These are phyloP conservation scores for Westerdykella sp. DNA, from an alignment of 2,329 filamentous ascomycete species.

Conservation along the genomic window DNA sequence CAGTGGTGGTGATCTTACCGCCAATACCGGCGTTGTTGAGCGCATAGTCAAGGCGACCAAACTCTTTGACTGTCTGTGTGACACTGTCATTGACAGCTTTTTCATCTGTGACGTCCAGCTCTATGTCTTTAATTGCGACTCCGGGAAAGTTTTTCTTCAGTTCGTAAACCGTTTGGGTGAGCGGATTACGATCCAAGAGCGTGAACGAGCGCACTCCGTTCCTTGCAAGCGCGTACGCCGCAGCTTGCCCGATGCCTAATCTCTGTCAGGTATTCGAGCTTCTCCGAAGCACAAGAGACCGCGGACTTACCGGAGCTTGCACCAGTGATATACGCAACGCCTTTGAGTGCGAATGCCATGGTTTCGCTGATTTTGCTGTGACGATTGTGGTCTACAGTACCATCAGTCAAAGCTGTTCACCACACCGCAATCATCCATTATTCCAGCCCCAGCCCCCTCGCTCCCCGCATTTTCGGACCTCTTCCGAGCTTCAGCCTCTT, in stretches of 20 bases:
- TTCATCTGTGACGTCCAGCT: constrained; percentile 45
- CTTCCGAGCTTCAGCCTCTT: too few relatives aligned
- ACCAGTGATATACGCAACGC: constrained; percentile 46
- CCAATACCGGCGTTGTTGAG: constrained; percentile 52
- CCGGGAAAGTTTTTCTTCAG: constrained; percentile 37
- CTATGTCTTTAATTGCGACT: constrained; percentile 38
- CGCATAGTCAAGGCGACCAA: constrained; percentile 51
- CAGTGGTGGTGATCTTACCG: constrained; percentile 39
- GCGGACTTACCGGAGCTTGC: constrained; percentile 40
- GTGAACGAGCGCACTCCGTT: constrained; percentile 46
- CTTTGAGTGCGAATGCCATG: constrained; percentile 40
- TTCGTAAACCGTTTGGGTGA: constrained; percentile 24
- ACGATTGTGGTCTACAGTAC: too few relatives aligned
- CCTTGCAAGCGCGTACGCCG: constrained; percentile 44
- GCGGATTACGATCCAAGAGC: constrained; percentile 43
- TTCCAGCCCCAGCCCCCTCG: too few relatives aligned
- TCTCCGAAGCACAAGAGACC: background rate
- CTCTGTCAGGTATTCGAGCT: constrained; percentile 2
- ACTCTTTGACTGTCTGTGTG: constrained; percentile 38
- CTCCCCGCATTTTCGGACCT: too few relatives aligned
- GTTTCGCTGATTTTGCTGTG: background rate
- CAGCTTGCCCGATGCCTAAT: constrained; percentile 46
- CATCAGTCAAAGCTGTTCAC: too few relatives aligned
- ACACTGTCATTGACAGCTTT: constrained; percentile 42
- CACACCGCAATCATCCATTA: too few relatives aligned